Conservation (phyloP, 257 asterid genomes). For the Solanum rostratum region DNA sequence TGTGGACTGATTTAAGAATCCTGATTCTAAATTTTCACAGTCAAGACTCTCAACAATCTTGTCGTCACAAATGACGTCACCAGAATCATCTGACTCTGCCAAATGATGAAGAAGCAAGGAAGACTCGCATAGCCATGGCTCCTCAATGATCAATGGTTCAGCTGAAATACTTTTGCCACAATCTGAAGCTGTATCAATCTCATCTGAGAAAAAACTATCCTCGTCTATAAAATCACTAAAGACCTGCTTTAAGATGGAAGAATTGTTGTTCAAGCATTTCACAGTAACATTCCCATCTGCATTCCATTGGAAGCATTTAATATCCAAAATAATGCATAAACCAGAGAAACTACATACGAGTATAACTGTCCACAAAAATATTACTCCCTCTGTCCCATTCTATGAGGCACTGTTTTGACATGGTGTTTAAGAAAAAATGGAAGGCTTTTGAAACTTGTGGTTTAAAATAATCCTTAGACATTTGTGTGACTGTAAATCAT, state of each 20-base stretch:
- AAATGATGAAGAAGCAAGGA: slow-evolving; percentile 22
- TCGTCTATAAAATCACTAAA: slow-evolving; percentile 9
- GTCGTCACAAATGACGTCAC: slow-evolving; percentile 12
- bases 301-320: slow-evolving; percentile 74
- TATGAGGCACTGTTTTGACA: too few relatives aligned
- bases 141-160: slow-evolving; percentile 42
- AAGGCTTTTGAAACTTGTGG: too few relatives aligned
- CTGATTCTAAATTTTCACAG: slow-evolving; percentile 20
- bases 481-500: too few relatives aligned
- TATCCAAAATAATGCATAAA: slow-evolving; percentile 23
- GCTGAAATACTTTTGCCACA: slow-evolving; percentile 13
- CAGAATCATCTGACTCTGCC: slow-evolving; percentile 22
- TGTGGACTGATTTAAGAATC: slow-evolving; percentile 9
- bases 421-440: too few relatives aligned
- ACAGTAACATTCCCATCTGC: slow-evolving; percentile 47
- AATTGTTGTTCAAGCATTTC: slow-evolving; percentile 28
- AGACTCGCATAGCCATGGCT: slow-evolving; percentile 76
- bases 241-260: slow-evolving; percentile 27
- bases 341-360: neutral
- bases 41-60: slow-evolving; percentile 19
- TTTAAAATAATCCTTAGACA: too few relatives aligned
- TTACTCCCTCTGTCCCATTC: neutral
- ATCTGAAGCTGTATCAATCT: slow-evolving; percentile 8
- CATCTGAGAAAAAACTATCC: slow-evolving; percentile 4
- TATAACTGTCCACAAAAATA: neutral